Evolutionary conservation across 345 rosid species (phyloP), one percentile per base, ranked within the genome.

Genomic region (Aquilaria sinensis): DNA sequence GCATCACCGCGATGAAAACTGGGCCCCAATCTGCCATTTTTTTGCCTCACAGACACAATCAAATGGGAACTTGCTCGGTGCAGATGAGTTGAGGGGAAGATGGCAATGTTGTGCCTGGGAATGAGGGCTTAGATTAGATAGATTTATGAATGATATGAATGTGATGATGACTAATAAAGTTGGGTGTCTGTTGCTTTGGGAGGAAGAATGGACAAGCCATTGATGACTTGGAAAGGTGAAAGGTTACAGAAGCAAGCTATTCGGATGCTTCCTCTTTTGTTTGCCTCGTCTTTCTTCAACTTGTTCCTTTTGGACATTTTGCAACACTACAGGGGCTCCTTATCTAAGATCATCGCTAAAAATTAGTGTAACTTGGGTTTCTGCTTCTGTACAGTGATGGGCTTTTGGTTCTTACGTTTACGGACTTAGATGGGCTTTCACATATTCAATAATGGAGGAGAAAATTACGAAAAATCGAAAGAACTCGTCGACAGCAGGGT

Each of bases 11-110:
- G 10, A 94, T 85, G 37, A 94, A 86, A 31, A 90, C 96, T 0
- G 97, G 91, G 10, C 99, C 99, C 99, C 99, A 90, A 61, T 94
- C 99, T 23, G 96, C 49, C 96, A 88, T 90, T 23, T 76, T 64
- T 32, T 16, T 47, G 57, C 12, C 11, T 9, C 31, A 9, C 6
- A 16, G 23, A 16, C 23, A 16, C 23, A 16, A 16, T 16, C 23
- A 16, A 16, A 16, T 16, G 23, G 23, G 23, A 16, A 16, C 23
- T 16, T 16, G 23, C 23, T 16, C 23, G 23, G 23, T 16, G 23
- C 23, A 16, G 23, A 16, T 16, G 23, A 16, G 23, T 16, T 16
- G 23, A 16, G 23, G 23, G 23, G 23, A 16, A 16, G 23, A 16
- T 16, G 23, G 23, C 23, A 16, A 16, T 16, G 23, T 16, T 16